Percentiles rank a stretch among this genome's conserved stretches.
Evolutionary conservation across 768 basidiomycete genomes (phyloP).

Genomic region (Coprinopsis sp.): DNA sequence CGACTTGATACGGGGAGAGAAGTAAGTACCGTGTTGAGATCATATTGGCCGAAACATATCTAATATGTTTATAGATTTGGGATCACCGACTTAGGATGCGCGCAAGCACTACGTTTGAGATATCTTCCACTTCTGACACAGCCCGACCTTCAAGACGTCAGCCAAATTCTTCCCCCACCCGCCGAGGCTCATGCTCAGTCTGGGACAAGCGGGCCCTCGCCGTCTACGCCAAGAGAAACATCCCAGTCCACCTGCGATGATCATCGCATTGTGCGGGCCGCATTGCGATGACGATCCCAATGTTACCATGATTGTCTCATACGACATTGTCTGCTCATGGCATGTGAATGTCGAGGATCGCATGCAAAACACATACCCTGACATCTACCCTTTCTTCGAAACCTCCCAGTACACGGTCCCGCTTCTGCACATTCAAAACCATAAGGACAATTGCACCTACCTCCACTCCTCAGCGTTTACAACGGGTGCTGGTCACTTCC

Average conservation of each 20-base stretch:
- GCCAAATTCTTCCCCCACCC: too few relatives aligned
- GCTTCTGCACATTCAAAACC: slow-evolving; percentile 22
- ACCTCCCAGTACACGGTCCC: slow-evolving; percentile 16
- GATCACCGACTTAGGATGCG: slow-evolving; percentile 18
- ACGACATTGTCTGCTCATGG: slow-evolving; percentile 25
- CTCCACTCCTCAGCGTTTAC: slow-evolving; percentile 18
- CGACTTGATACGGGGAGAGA: slow-evolving; percentile 26
- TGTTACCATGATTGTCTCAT: slow-evolving; percentile 15
- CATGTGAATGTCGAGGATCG: slow-evolving; percentile 13
- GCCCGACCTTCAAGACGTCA: too few relatives aligned
- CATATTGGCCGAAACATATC: neutral
- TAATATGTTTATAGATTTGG: slow-evolving; percentile 14
- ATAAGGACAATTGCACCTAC: slow-evolving; percentile 23
- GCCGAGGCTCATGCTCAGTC: too few relatives aligned
- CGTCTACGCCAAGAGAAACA: too few relatives aligned
- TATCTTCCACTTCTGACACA: too few relatives aligned
- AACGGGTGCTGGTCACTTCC: slow-evolving; percentile 17
- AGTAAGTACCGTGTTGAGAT: slow-evolving; percentile 11
- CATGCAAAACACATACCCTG: slow-evolving; percentile 10
- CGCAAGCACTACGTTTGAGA: slow-evolving; percentile 8
- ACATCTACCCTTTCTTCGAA: slow-evolving; percentile 7
- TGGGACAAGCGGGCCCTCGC: too few relatives aligned
- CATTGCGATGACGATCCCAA: neutral
- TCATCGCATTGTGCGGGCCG: too few relatives aligned
- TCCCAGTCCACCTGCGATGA: too few relatives aligned